Percentiles rank a stretch among this genome's conserved stretches.
Evolutionary conservation across 441 rosid genomes (phyloP).

Genomic region (Bruguiera hainesii): DNA sequence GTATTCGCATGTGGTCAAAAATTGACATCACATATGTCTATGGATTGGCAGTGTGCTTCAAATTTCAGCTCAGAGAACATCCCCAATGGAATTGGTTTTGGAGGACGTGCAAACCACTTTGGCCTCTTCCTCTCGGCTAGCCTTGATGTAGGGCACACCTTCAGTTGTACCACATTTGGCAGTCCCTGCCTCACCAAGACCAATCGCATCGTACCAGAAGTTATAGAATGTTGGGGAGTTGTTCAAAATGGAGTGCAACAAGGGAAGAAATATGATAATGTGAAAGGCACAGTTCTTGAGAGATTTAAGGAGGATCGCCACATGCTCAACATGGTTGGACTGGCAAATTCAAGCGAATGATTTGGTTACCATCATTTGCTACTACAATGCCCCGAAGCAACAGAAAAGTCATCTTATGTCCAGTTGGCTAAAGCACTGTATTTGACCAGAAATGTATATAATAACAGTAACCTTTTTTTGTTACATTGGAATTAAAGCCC

Average conservation of each 20-base stretch:
- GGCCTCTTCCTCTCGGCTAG: conserved; percentile 72
- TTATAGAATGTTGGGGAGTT: conserved; percentile 90
- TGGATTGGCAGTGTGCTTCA: conserved; percentile 64
- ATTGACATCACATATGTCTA: conserved; percentile 6
- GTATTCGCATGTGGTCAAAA: not conserved
- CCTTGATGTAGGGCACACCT: conserved; percentile 77
- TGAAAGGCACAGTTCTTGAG: conserved; percentile 54
- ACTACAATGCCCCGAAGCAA: no score
- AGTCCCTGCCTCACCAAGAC: conserved; percentile 69
- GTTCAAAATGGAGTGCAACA: conserved; percentile 34
- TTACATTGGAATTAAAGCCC: no score
- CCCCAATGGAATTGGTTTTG: conserved; percentile 88
- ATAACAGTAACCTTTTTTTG: no score
- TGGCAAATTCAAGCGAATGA: conserved; percentile 73
- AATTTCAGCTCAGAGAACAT: conserved; percentile 83
- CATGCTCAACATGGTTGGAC: conserved; percentile 86
- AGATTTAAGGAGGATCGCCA: conserved; percentile 81
- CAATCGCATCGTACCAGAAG: conserved; percentile 53
- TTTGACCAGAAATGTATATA: no score
- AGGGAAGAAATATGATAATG: conserved; percentile 39
- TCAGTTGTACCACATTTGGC: conserved; percentile 66
- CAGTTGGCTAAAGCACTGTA: no score
- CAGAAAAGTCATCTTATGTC: no score
- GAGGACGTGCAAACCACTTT: conserved; percentile 73
- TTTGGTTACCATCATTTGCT: not conserved